Conservation (phyloP, 2,329 filamentous ascomycete genomes). For the Didymella lethalis region DNA sequence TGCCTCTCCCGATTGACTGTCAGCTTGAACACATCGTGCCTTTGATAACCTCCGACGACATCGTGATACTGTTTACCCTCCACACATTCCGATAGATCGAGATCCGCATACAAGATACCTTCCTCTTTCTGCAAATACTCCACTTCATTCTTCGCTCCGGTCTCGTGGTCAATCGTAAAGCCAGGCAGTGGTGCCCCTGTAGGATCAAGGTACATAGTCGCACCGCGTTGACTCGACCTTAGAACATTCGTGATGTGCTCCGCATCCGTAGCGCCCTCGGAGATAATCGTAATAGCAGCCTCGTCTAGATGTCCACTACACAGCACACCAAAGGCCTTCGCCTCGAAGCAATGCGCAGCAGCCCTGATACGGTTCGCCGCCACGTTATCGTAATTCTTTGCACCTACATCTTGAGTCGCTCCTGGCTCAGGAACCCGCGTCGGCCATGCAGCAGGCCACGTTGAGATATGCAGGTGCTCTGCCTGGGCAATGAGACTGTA, state of each 20-base stretch:
- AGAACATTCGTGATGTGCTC: constrained; percentile 47
- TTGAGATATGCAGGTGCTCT: constrained; percentile 64
- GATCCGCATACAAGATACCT: constrained; percentile 61
- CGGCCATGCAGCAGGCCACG: constrained; percentile 65
- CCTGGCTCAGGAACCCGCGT: constrained; percentile 45
- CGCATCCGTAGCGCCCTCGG: constrained; percentile 38
- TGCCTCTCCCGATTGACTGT: constrained; percentile 56
- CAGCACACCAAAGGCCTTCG: constrained; percentile 64
- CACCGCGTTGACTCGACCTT: constrained; percentile 53
- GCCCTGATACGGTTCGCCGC: constrained; percentile 61
- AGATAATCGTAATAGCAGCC: constrained; percentile 50
- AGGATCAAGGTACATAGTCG: constrained; percentile 62
- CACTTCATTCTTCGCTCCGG: constrained; percentile 28
- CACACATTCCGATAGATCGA: constrained; percentile 59
- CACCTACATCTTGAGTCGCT: constrained; percentile 6
- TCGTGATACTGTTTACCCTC: constrained; percentile 67
- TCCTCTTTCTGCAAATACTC: constrained; percentile 57
- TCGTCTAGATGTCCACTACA: constrained; percentile 56
- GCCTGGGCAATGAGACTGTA: constrained; percentile 63
- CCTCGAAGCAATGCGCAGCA: constrained; percentile 66
- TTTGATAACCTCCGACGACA: constrained; percentile 64
- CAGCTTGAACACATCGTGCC: constrained; percentile 63
- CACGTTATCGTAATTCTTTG: constrained; percentile 62
- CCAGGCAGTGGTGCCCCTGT: constrained; percentile 54
- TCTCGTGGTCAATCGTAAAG: constrained; percentile 47